Base-by-base conservation (phyloP, 345 rosid genomes). In the Anastatica hierochuntica region DNA sequence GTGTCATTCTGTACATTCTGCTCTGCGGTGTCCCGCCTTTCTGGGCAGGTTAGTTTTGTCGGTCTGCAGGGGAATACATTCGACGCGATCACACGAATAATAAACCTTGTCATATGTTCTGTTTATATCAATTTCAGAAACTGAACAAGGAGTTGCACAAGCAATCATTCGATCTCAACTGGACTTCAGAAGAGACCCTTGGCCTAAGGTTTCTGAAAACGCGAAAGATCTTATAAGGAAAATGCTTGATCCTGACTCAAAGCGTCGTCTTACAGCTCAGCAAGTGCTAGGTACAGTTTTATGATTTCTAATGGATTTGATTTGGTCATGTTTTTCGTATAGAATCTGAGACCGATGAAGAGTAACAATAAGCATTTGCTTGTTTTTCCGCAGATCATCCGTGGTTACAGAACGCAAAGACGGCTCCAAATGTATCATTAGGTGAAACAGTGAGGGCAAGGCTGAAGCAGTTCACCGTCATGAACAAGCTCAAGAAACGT, bases 401-500 rank as follows among this genome's bases (percentile, higher is more conserved):
- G 26, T 94, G 97, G 99, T 64, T 94, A 63, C 88, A 79, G 70
- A 83, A 94, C 58, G 94, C 88, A 19, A 85, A 83, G 70, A 85
- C 67, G 71, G 99, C 97, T 56, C 95, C 99, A 7, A 88, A 94
- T 74, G 95, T 88, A 55, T 74, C 81, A 38, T 64, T 94, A 31
- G 99, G 99, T 48, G 99, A 94, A 75, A 94, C 94, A 10, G 99
- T 94, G 53, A 79, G 73, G 61, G 86, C 99, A 45, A 85, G 95
- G 71, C 84, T 94, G 67, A 88, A 80, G 76, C 97, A 94, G 54
- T 94, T 94, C 71, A 77, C 97, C 9, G 82, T 85, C 47, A 94
- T 94, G 90, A 94, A 94, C 81, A 94, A 88, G 74, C 97, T 94
- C 54, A 94, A 94, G 79, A 94, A 94, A 73, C 79, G 95, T 75